Evolutionary conservation across 2,329 filamentous ascomycete species (phyloP), one percentile per base, ranked within the genome.

Genomic region (Thelonectria rubi): DNA sequence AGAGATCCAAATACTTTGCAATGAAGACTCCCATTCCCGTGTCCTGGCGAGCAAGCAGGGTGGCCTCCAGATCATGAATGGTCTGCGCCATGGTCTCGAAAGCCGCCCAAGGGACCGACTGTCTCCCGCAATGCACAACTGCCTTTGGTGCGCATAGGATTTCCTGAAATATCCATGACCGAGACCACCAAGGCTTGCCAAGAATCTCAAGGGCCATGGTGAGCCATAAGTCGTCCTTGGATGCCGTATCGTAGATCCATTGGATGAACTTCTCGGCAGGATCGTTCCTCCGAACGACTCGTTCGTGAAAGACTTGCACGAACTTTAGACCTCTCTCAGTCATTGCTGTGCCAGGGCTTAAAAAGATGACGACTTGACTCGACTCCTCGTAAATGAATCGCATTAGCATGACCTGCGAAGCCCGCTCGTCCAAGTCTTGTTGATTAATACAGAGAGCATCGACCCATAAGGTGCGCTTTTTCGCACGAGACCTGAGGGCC

Each of bases 381-480:
- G 24, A 26, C 11, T 17, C 21, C 4, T 26, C 45, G 37, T 39
- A 39, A 14, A 39, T 39, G 37, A 39, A 39, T 7, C 37, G 37
- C 37, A 39, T 39, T 3, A 60, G 34, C 1, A 34, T 30, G 21
- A 63, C 57, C 18, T 63, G 57, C 1, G 52, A n/a, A 37, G 56
- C 51, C 12, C 56, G 50, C 18, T 63, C 60, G 10, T 12, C 4
- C 26, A 56, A 26, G 14, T 63, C 60, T 17, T 60, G 34, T 21
- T 63, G 60, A 40, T 60, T 60, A 30, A 63, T 63, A 26, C 56
- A 63, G 6, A 63, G 18, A 7, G 56, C 60, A 26, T 63, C 56
- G 18, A 56, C 12, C 60, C 51, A 63, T 14, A 53, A 26, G 21
- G 11, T 40, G 10, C 12, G 50, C 14, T 50, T 37, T 11, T 30